Evolutionary conservation across 2,329 filamentous ascomycete genomes (phyloP).

Genomic region (Aspergillus floridensis): DNA sequence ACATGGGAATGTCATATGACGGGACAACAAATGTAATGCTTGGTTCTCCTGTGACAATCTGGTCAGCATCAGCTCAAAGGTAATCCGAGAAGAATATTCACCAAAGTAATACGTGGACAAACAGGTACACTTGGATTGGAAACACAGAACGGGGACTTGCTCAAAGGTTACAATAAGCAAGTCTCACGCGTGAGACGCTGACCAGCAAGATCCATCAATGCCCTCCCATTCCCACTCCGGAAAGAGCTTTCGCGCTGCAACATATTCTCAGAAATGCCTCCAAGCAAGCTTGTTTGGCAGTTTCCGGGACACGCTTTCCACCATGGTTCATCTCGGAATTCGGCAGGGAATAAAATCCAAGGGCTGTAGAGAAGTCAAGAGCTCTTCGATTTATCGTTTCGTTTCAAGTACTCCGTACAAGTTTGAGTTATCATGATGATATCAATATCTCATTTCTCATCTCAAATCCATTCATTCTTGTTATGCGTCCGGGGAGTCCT

Average conservation of each 20-base stretch:
- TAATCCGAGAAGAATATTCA: background rate
- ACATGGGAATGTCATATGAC: background rate
- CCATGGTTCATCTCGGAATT: background rate
- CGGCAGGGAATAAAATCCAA: background rate
- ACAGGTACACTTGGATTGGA: background rate
- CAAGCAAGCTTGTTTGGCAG: background rate
- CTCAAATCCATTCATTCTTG: background rate
- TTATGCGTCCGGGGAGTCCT: background rate
- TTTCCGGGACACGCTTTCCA: background rate
- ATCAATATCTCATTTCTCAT: background rate
- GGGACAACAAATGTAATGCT: background rate
- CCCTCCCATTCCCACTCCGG: background rate
- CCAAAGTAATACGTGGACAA: background rate
- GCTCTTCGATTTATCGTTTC: background rate
- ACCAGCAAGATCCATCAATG: background rate
- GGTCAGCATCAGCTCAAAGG: slow-evolving; percentile 2
- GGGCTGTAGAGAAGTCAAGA: background rate
- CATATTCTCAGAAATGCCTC: background rate
- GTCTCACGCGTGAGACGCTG: background rate
- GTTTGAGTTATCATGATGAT: background rate
- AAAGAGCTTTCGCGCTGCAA: background rate
- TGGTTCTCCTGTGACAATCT: background rate
- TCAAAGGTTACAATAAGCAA: slow-evolving; percentile 2
- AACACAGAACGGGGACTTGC: background rate
- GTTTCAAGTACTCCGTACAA: background rate